Base-by-base conservation (phyloP, 1,284 basidiomycete genomes). In the Ceratobasidium theobromae region DNA sequence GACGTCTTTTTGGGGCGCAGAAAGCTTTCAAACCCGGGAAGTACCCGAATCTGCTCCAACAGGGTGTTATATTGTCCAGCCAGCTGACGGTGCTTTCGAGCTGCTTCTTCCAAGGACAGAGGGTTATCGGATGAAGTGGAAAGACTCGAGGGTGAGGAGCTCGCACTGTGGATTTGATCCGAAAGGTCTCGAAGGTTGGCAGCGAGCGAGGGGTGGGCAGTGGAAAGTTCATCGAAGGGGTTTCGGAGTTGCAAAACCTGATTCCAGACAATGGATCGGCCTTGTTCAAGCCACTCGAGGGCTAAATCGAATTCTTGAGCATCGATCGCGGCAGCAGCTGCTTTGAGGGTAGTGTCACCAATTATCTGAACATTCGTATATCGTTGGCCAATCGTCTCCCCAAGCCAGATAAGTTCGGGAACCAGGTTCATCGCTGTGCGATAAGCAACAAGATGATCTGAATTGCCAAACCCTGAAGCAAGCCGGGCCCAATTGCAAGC, bases 161-260 rank as follows among this genome's bases (percentile, higher is more conserved):
- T n/a, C n/a, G 70, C 73, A 8, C 76, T 66, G 2, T 41, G 35
- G 18, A 71, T 69, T 40, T 72, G 38, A 27, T 67, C 53, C 6
- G 64, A 46, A 9, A 69, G 16, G 1, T 27, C 5, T 30, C 53
- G 35, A 16, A 65, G 51, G 14, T 33, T 11, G 16, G 4, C 23
- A 14, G 62, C 62, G 30, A 65, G 51, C 2, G 11, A 12, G 21
- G 35, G 35, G 43, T 53, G 11, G 27, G 11, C 6, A 4, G 27
- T 18, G 21, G 18, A 67, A n/a, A 77, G 67, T 8, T 73, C 69
- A 46, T 74, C 72, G 8, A 76, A n/a, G 0, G 76, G 72, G 21
- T 72, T 72, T 3, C 73, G 75, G 51, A 77, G 71, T 12, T 73
- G 71, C n/a, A 73, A 68, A 1, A 71, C 57, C 66, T 77, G 74